These are phyloP conservation scores for Rutstroemia sp. DNA, from an alignment of 2,329 filamentous ascomycete species.

Conservation along the genomic window DNA sequence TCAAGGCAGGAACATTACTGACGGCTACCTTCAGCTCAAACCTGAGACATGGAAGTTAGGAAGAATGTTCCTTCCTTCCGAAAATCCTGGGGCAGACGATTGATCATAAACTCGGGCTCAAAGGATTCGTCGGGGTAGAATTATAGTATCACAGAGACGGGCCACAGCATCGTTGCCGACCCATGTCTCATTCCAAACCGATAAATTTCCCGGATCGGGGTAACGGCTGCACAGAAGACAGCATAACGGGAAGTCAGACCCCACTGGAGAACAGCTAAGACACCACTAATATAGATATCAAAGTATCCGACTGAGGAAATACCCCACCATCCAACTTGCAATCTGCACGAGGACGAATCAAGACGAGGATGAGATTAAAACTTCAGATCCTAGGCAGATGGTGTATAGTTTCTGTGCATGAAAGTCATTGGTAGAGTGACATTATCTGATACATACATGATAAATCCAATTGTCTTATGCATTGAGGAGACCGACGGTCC, in stretches of 20 bases:
- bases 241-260: conserved; percentile 2
- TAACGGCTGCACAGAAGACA: background rate
- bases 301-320: background rate
- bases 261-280: conserved; percentile 6
- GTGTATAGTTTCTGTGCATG: background rate
- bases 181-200: conserved; percentile 9
- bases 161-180: conserved; percentile 4
- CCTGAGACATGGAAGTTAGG: conserved; percentile 6
- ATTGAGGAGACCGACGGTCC: conserved; percentile 59
- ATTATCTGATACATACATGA: conserved; percentile 3
- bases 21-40: conserved; percentile 1
- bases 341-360: conserved; percentile 2
- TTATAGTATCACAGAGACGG: conserved; percentile 1
- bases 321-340: conserved; percentile 6
- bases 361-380: conserved; percentile 1
- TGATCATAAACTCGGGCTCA: background rate
- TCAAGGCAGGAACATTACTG: conserved; percentile 6
- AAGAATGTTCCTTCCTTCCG: conserved; percentile 8
- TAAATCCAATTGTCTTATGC: conserved; percentile 4
- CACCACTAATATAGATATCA: conserved; percentile 1
- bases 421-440: conserved; percentile 2
- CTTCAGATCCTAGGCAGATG: background rate
- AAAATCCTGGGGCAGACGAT: background rate
- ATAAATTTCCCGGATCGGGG: conserved; percentile 3
- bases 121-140: background rate